Base-by-base conservation (phyloP, 768 basidiomycete species). In the Scleroderma bovista region DNA sequence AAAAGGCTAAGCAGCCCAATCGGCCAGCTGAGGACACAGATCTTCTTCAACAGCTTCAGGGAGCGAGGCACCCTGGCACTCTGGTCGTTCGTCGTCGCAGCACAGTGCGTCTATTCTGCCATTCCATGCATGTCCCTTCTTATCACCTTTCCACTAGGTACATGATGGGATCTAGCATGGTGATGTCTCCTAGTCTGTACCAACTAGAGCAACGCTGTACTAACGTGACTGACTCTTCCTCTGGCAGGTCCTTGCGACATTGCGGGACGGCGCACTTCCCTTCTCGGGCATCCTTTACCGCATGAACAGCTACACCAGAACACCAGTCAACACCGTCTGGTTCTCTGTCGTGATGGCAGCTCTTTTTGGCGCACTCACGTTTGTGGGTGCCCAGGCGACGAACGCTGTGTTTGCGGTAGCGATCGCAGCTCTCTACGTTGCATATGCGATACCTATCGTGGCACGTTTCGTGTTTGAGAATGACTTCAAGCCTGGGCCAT, bases 251-350 rank as follows among this genome's bases (percentile, higher is more conserved):
- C 69, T 77, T 15, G 75, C 77, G 11, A 64, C 77, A 20, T 79
- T 77, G 1, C 73, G 83, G 15, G 79, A 84, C 54, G 80, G 80
- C 24, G 83, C 78, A 2, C 75, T 84, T 6, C 83, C 83, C 1
- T 66, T 80, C 42, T 84, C 83, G 1, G 55, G 56, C 4, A 73
- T 66, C 49, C 69, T 83, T n/a, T 83, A 82, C 56, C 70, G 75
- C 55, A 74, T 84, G 67, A 78, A 82, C 59, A 48, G 55, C 4
- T 69, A 60, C 50, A 81, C 77, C 4, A 67, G 71, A 26, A 79
- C 80, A 9, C 83, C 83, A 1, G 75, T 80, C 19, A 76, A 81
- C 58, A 75, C 78, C 4, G 83, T 83, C 23, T 82, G 79, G 77
- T 77, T 77, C 51, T 64, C 71, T 2, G 73, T 68, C 6, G 42